phyloP scores from a whole-genome alignment of 169 alveolate genomes.

The Amoebophrya sp. region DNA sequence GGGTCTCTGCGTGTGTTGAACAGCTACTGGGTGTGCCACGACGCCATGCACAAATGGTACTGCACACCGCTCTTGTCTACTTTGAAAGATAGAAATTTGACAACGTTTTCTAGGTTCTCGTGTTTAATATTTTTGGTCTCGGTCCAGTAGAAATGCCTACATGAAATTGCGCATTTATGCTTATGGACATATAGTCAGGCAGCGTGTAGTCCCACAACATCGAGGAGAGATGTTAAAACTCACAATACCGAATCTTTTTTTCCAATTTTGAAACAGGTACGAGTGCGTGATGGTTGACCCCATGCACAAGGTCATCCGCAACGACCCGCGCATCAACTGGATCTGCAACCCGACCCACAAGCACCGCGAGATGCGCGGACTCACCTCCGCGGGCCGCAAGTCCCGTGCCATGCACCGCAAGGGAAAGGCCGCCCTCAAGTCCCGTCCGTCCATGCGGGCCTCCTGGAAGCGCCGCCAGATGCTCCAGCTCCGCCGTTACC shows the following conservation, averaged over 20 bases:
- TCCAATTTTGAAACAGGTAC: no score
- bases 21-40: constrained; percentile 99
- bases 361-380: constrained; percentile 98
- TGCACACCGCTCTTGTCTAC: no score
- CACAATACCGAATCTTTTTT: no score
- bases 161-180: no score
- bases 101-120: no score
- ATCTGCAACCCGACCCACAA: constrained; percentile 92
- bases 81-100: no score
- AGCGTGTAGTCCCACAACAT: no score
- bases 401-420: background rate
- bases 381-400: constrained; percentile 81
- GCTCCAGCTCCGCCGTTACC: constrained; percentile 5
- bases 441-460: background rate
- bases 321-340: constrained; percentile 97
- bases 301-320: constrained; percentile 93
- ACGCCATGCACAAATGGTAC: constrained; percentile 92
- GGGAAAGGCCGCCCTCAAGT: background rate
- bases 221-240: no score
- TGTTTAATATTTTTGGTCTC: no score
- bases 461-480: constrained; percentile 3
- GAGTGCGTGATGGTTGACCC: constrained; percentile 99
- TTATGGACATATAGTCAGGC: no score
- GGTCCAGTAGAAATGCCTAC: no score
- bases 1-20: constrained; percentile 94